Base-by-base conservation (phyloP, 805 yeast species). In the Brettanomyces nanus region DNA sequence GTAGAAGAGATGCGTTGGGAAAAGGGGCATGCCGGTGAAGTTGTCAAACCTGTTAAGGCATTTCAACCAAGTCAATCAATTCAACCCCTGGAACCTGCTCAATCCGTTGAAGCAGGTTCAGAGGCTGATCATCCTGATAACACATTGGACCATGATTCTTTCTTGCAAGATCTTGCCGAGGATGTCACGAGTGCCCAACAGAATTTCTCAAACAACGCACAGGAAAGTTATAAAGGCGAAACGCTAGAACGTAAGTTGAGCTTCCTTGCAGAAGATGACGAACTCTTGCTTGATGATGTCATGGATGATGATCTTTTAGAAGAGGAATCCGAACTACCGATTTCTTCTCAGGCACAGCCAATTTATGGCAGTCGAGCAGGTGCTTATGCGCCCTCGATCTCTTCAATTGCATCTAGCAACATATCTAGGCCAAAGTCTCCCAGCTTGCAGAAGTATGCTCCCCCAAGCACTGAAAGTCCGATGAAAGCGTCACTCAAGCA, bases 181-280 rank as follows among this genome's bases (percentile, higher is more conserved):
- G n/a, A n/a, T n/a, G n/a, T n/a, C n/a, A n/a, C n/a, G n/a, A n/a
- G n/a, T n/a, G n/a, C n/a, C n/a, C n/a, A n/a, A n/a, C n/a, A n/a
- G n/a, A n/a, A n/a, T n/a, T n/a, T n/a, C n/a, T n/a, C n/a, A n/a
- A n/a, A n/a, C n/a, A n/a, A 13, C 18, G 3, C 33, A 15, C 20
- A 3, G 17, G 33, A 30, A 6, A 10, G 13, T 30, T 17, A 14
- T 9, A 30, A 14, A 5, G 26, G 10, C 11, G 14, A 13, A 7
- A 28, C 18, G 20, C 20, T 23, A 28, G 67, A 56, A 15, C 70
- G 66, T 27, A 70, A 68, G 32, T 56, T 66, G 31, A 59, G 62
- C 6, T 65, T 66, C 37, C 51, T 69, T 28, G 69, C 65, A 28
- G 61, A 61, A 5, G 75, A 69, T 39, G 68, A 64, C 38, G 75